Base-by-base conservation (phyloP, 2,329 filamentous ascomycete genomes). In the Aspergillus sp. region DNA sequence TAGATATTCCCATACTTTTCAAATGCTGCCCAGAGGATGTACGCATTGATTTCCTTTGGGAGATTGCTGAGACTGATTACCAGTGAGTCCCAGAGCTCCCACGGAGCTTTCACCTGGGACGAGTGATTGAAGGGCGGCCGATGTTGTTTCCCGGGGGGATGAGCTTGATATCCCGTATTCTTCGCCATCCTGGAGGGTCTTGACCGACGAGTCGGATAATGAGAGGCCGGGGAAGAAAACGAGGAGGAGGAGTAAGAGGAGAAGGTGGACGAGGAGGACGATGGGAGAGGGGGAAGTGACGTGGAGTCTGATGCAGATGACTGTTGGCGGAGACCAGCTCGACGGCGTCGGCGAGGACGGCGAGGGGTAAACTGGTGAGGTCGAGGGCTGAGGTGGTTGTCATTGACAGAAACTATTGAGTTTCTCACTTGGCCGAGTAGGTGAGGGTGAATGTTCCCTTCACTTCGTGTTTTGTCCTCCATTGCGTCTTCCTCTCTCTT, bases 21-120 rank as follows among this genome's bases (percentile, higher is more conserved):
- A 55, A 90, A 82, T 16, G 77, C 77, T 2, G 73, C 62, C 66
- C 79, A 83, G 1, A 89, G 58, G 3, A 63, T 64, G 6, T 65
- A 63, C 0, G 75, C 75, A 23, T 60, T 72, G 6, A 64, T 61
- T 19, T 67, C 62, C 5, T 45, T 40, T 0, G 76, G 75, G 3
- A 79, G 49, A 4, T 63, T 61, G 2, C 45, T 54, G 9, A 79
- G 44, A 17, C 53, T 66, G n/a, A 78, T 50, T 4, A 64, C 65
- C 7, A 78, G 56, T 1, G 71, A 72, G 3, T 71, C 67, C 72
- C 72, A 75, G 6, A 47, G 55, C 23, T 54, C 68, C 77, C 76
- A 80, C 13, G 58, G 57, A 2, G 59, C 45, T 20, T 57, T 47
- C 3, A 65, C 47, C 19, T 53, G 53, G 4, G 48, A n/a, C n/a